Evolutionary conservation across 441 rosid species (phyloP), one percentile per base, ranked within the genome.

Genomic region (Hypseocharis bilobata): DNA sequence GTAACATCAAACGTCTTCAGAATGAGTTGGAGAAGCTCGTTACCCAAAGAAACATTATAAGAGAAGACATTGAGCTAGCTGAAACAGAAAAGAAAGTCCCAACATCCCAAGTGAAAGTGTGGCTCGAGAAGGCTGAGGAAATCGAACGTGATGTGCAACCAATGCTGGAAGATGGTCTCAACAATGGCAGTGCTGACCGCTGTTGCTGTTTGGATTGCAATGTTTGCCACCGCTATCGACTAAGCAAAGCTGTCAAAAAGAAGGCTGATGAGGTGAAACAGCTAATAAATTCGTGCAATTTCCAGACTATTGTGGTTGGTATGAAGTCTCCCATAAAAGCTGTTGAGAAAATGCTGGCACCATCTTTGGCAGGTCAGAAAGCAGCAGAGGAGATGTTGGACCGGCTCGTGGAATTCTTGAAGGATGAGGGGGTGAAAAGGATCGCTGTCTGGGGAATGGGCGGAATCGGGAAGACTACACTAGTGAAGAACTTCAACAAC

Each of bases 391-490:
- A 64, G 62, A 81, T 62, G 73, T 70, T 80, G 60, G 60, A 51
- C 56, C 70, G 49, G 68, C 75, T 84, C 34, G 22, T 74, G 68
- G 75, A 70, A 3, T 66, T 64, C 58, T 63, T 83, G 67, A 55
- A 55, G 23, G 71, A 80, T 17, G 78, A 64, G 28, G 34, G 17
- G 23, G 66, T 80, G 30, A 74, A 63, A 55, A 78, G 75, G 76
- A 69, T 85, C n/a, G 87, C 75, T 32, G 74, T 83, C 0, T 83
- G 83, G 81, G 87, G 84, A 3, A 79, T 81, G 79, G 86, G 86
- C 25, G 85, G 86, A 30, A 77, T 85, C 0, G 86, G 86, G 52
- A 83, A 83, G 60, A 83, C 85, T 4, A 82, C 81, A 0, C 64
- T 85, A 3, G 80, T 83, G 3, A 74, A 68, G n/a, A 83, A 76